phyloP scores from a whole-genome alignment of 208 protist species.

The Trichomonas vaginalis region DNA sequence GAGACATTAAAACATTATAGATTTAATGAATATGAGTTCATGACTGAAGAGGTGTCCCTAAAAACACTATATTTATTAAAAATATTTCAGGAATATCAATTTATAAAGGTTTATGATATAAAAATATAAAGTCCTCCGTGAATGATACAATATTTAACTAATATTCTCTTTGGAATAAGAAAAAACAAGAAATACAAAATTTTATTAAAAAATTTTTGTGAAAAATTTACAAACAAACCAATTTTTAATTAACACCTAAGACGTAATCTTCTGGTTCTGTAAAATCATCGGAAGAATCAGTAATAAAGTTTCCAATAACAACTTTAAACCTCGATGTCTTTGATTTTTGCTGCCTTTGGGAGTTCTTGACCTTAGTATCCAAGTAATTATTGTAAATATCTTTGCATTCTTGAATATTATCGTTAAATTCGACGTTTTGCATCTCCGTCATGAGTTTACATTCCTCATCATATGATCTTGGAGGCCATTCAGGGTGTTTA shows the following conservation, averaged over 20 bases:
- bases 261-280: background rate
- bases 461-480: background rate
- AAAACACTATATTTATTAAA: too few species aligned
- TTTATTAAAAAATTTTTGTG: too few species aligned
- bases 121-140: too few species aligned
- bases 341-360: background rate
- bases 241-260: background rate
- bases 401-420: background rate
- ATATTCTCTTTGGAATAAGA: too few species aligned
- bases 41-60: too few species aligned
- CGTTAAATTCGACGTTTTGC: background rate
- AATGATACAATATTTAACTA: too few species aligned
- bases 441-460: background rate
- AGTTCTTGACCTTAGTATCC: background rate
- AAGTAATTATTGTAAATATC: background rate
- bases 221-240: background rate
- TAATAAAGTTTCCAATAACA: background rate
- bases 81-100: too few species aligned
- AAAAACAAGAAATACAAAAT: too few species aligned
- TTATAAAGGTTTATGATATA: too few species aligned
- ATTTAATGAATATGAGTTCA: too few species aligned
- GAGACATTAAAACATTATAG: too few species aligned
- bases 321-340: background rate
- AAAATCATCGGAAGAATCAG: background rate
- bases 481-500: background rate